phyloP scores from a whole-genome alignment of 257 asterid genomes.

The Solanum bukasovii region DNA sequence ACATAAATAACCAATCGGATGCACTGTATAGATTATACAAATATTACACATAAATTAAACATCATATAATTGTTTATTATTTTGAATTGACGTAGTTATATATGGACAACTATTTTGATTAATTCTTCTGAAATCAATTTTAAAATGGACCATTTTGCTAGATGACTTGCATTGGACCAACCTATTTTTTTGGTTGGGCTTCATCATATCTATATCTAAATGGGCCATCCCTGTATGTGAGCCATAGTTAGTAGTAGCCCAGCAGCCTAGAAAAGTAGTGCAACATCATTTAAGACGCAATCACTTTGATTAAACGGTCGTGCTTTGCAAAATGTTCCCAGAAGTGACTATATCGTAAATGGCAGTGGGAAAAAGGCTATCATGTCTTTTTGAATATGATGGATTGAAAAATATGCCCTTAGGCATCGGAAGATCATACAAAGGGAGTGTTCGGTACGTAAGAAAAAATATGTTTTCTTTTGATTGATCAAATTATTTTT shows the following conservation, averaged over 20 bases:
- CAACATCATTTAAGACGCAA: background rate
- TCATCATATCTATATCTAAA: background rate
- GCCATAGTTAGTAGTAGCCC: background rate
- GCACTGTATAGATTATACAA: background rate
- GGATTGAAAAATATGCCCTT: background rate
- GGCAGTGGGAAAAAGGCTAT: background rate
- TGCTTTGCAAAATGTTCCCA: background rate
- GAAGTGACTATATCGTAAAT: background rate
- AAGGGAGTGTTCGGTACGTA: background rate
- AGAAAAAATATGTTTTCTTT: no score
- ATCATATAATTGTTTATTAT: background rate
- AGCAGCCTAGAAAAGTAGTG: background rate
- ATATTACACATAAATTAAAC: background rate
- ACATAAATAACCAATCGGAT: background rate
- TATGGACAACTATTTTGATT: background rate
- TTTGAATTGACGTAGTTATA: background rate
- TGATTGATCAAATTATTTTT: background rate
- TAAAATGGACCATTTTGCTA: background rate
- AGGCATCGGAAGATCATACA: background rate
- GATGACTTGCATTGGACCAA: background rate
- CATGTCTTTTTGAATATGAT: background rate
- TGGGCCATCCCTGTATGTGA: background rate
- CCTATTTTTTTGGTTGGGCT: background rate
- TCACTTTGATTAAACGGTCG: background rate
- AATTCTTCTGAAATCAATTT: background rate